Percentiles rank a stretch among this genome's conserved stretches.
phyloP scores from a whole-genome alignment of 306 rosid species.

The Coriaria nepalensis region DNA sequence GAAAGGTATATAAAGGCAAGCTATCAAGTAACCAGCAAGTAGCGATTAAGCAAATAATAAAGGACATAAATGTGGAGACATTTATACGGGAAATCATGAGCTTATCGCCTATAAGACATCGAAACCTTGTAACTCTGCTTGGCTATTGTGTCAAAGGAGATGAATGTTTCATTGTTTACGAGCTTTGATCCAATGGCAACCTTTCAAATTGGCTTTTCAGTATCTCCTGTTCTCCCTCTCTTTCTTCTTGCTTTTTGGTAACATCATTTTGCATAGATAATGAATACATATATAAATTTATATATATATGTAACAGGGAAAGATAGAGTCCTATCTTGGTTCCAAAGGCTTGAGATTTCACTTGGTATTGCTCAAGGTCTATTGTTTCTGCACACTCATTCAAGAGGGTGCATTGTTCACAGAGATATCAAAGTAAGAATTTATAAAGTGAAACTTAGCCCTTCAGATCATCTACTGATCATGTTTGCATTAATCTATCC shows the following conservation, averaged over 20 bases:
- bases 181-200: constrained; percentile 49
- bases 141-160: constrained; percentile 32
- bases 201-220: constrained; percentile 67
- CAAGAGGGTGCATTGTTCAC: constrained; percentile 58
- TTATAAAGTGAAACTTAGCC: background rate
- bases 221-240: constrained; percentile 5
- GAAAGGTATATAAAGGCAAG: constrained; percentile 46
- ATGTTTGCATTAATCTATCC: background rate
- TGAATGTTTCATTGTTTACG: constrained; percentile 59
- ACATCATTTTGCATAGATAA: background rate
- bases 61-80: constrained; percentile 38
- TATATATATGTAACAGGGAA: constrained; percentile 22
- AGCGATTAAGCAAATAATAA: constrained; percentile 41
- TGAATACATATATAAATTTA: background rate
- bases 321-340: constrained; percentile 43
- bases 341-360: constrained; percentile 46
- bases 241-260: no score
- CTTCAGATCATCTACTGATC: background rate
- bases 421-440: constrained; percentile 44
- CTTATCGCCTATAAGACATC: constrained; percentile 44
- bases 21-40: constrained; percentile 29
- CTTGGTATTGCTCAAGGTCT: constrained; percentile 40
- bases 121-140: constrained; percentile 38
- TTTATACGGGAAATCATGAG: constrained; percentile 48
- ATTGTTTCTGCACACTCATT: constrained; percentile 41